Evolutionary conservation across 768 basidiomycete genomes (phyloP), one percentile per base, ranked within the genome.

Genomic region (Termitomyces sp.): DNA sequence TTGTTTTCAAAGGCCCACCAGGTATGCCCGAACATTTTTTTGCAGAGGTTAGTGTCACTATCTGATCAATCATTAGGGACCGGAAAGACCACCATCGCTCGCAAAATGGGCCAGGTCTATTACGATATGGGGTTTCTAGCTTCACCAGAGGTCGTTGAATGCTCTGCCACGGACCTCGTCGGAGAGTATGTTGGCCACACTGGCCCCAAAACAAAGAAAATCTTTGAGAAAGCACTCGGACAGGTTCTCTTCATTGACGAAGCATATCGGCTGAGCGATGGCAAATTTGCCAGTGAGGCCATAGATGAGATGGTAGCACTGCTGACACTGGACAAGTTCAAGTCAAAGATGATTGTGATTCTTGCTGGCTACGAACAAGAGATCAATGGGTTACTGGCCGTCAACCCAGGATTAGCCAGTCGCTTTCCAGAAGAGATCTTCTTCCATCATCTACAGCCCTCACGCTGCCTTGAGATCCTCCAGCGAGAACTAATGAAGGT

Each of bases 361-460:
- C 78, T 90, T 2, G 88, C 88, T 12, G 89, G 89, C 4, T 90
- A 90, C 64, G 86, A 88, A 61, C 59, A 81, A 13, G 85, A 90
- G 54, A 90, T 90, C 76, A 86, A 89, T 65, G 60, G 72, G 13
- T 79, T 90, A 18, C 69, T 90, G 59, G 62, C 72, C 1, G 79
- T 85, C 61, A 90, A 90, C 65, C 74, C 81, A 4, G 88, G 88
- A 0, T 74, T 90, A 12, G 78, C 86, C 2, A 90, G 88, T 70
- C 83, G 89, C 3, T 89, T 90, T 73, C 81, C 88, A 0, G 84
- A 87, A 22, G 81, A 83, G 59, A 75, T 90, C 16, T 63, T 71
- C 24, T 87, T 89, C 76, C 58, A 52, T 0, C 81, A 88, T 68
- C 79, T 90, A 74, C 57, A 70, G 7, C 74, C 83, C 0, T 72